Conservation (phyloP, 192 early-diverging fungal genomes). For the Spizellomyces punctatus region DNA sequence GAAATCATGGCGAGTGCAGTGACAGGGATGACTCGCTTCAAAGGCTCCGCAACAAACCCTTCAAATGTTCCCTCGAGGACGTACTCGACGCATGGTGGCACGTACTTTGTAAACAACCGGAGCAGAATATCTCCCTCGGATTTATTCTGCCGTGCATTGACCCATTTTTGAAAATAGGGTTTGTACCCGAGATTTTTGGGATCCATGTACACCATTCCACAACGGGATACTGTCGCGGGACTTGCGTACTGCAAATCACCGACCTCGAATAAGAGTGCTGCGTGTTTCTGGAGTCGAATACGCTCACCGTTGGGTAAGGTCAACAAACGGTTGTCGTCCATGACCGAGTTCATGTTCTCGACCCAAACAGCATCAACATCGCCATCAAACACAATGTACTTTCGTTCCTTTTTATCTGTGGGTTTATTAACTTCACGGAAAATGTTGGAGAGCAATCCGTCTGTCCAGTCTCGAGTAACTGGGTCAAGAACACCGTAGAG, state of each 20-base stretch:
- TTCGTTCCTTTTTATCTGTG: constrained; percentile 64
- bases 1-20: constrained; percentile 52
- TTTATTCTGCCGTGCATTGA: constrained; percentile 50
- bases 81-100: constrained; percentile 49
- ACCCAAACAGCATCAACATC: constrained; percentile 67
- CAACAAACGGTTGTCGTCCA: constrained; percentile 65
- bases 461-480: constrained; percentile 63
- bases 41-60: constrained; percentile 52
- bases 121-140: constrained; percentile 50
- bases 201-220: constrained; percentile 70
- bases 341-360: constrained; percentile 70
- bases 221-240: constrained; percentile 63
- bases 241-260: constrained; percentile 65
- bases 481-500: constrained; percentile 62
- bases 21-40: constrained; percentile 59
- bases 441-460: constrained; percentile 63
- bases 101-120: constrained; percentile 55
- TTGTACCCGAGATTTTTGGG: constrained; percentile 63
- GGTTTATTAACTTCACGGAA: constrained; percentile 62
- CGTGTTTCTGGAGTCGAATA: constrained; percentile 62
- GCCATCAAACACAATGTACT: constrained; percentile 68
- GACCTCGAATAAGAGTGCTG: constrained; percentile 61
- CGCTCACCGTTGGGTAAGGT: constrained; percentile 65
- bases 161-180: constrained; percentile 58
- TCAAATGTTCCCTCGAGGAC: constrained; percentile 60